phyloP scores from a whole-genome alignment of 2,329 filamentous ascomycete species.

The Parasarocladium wereldwijsianum region DNA sequence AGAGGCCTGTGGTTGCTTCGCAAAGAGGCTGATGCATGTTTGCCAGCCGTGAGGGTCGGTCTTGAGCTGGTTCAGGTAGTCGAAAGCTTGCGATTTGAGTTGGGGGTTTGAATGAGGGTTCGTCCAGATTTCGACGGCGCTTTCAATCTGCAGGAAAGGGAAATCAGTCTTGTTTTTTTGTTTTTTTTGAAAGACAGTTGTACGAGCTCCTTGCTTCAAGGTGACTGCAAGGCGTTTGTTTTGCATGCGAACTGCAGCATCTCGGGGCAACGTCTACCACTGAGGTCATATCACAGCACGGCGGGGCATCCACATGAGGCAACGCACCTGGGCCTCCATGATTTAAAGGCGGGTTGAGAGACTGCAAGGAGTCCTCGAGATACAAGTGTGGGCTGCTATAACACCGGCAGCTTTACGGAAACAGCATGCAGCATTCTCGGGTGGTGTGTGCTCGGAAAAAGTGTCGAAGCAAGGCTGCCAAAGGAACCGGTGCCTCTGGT shows the following conservation, averaged over 20 bases:
- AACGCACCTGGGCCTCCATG: slow-evolving; percentile 34
- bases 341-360: slow-evolving; percentile 11
- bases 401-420: slow-evolving; percentile 24
- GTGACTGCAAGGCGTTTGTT: background rate
- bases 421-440: slow-evolving; percentile 27
- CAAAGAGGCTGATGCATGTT: slow-evolving; percentile 75
- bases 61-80: slow-evolving; percentile 66
- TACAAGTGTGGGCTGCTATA: slow-evolving; percentile 22
- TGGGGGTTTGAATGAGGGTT: slow-evolving; percentile 61
- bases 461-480: slow-evolving; percentile 1
- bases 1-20: slow-evolving; percentile 55
- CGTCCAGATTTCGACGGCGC: slow-evolving; percentile 89
- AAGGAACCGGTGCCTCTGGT: slow-evolving; percentile 5
- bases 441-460: too few species aligned
- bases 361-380: slow-evolving; percentile 4
- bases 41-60: slow-evolving; percentile 80
- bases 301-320: slow-evolving; percentile 12
- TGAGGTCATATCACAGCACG: too few species aligned
- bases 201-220: background rate
- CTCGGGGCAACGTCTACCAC: too few species aligned
- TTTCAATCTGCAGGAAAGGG: slow-evolving; percentile 53
- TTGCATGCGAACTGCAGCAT: too few species aligned
- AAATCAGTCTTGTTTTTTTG: slow-evolving; percentile 8
- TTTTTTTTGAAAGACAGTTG: too few species aligned
- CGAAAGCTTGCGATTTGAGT: slow-evolving; percentile 69